Evolutionary conservation across 139 green algal genomes (phyloP).

Genomic region (Microglena sp.): DNA sequence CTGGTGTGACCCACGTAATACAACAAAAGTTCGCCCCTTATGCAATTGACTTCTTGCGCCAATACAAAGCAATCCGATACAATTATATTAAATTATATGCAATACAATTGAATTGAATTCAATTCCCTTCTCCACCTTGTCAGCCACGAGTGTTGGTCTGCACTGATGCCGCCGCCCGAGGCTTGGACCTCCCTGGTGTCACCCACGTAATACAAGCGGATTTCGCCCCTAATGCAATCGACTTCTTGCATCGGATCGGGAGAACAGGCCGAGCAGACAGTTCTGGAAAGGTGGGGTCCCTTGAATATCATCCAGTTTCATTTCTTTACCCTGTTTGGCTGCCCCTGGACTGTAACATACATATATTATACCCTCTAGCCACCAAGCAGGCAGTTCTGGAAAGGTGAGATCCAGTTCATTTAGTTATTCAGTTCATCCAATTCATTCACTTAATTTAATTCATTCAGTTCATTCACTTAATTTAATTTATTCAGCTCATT

Average conservation of each 20-base stretch:
- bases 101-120: not conserved
- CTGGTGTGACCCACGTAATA: conserved; percentile 66
- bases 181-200: conserved; percentile 77
- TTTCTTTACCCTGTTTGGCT: not conserved
- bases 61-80: not conserved
- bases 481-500: no score
- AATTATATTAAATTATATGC: conserved; percentile 1
- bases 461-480: no score
- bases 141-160: conserved; percentile 59
- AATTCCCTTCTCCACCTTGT: not conserved
- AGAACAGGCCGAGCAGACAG: conserved; percentile 67
- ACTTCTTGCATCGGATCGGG: conserved; percentile 88
- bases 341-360: no score
- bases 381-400: conserved; percentile 57
- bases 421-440: no score
- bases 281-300: conserved; percentile 69
- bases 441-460: no score
- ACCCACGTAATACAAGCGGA: conserved; percentile 78
- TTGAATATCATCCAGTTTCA: conserved; percentile 27
- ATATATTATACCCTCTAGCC: not conserved
- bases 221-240: conserved; percentile 85
- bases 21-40: no score
- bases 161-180: conserved; percentile 84
- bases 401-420: no score
- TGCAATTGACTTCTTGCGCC: no score